Conservation (phyloP, 768 basidiomycete species). For the Wakefieldia striispora region DNA sequence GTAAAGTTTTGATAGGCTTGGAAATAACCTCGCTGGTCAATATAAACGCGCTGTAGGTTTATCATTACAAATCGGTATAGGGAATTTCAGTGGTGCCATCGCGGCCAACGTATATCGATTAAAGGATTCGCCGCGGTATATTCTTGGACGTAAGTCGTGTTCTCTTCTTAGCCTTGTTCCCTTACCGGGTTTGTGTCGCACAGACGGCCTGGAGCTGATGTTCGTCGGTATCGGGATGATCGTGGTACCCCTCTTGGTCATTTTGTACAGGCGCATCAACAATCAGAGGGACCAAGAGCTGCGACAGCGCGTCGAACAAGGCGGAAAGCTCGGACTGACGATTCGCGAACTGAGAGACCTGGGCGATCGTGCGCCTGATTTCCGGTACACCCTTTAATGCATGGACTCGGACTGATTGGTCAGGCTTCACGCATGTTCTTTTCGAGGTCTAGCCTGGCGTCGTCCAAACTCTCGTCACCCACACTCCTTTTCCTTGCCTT, state of each 20-base stretch:
- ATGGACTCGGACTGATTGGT: background rate
- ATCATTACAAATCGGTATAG: slow-evolving; percentile 51
- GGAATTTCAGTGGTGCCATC: slow-evolving; percentile 64
- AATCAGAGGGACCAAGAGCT: slow-evolving; percentile 40
- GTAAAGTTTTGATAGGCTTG: slow-evolving; percentile 44
- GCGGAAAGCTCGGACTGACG: slow-evolving; percentile 18
- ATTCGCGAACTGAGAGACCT: slow-evolving; percentile 31
- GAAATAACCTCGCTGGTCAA: slow-evolving; percentile 53
- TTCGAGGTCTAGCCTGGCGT: too few relatives aligned
- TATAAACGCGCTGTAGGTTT: slow-evolving; percentile 70
- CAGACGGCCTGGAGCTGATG: slow-evolving; percentile 65
- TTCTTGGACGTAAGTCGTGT: slow-evolving; percentile 55
- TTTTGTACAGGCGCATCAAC: slow-evolving; percentile 58
- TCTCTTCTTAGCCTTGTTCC: too few relatives aligned
- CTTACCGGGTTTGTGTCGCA: background rate
- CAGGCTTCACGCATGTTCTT: too few relatives aligned
- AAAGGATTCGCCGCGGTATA: slow-evolving; percentile 57
- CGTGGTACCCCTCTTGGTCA: slow-evolving; percentile 43
- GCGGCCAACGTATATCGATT: slow-evolving; percentile 61
- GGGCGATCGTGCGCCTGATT: slow-evolving; percentile 64
- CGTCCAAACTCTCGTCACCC: too few relatives aligned
- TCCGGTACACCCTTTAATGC: slow-evolving; percentile 49
- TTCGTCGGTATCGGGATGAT: slow-evolving; percentile 66
- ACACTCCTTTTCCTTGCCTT: too few relatives aligned
- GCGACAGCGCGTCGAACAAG: slow-evolving; percentile 11